phyloP scores from a whole-genome alignment of 768 basidiomycete species.

The Podaxis sp. region DNA sequence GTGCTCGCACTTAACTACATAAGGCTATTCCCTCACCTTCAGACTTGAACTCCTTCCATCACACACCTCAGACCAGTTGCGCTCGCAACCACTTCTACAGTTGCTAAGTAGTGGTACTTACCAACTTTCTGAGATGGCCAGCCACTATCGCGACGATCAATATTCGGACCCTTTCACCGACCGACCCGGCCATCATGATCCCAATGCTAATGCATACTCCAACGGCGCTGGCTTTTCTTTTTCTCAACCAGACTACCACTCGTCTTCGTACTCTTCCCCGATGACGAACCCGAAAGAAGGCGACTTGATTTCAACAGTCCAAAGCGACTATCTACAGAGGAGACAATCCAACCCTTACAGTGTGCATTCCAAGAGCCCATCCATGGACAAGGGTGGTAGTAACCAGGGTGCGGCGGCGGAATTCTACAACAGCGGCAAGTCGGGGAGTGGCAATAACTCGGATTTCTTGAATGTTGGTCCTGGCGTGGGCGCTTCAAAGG shows the following conservation, averaged over 20 bases:
- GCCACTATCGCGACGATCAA: slow-evolving; percentile 1
- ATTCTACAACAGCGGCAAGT: neutral
- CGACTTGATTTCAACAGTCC: slow-evolving; percentile 1
- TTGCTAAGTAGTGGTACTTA: neutral
- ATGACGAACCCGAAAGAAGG: neutral
- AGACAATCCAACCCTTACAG: neutral
- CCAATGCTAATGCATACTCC: neutral
- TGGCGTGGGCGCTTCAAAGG: slow-evolving; percentile 5
- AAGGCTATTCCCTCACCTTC: neutral
- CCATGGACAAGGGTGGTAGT: neutral
- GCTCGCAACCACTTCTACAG: neutral
- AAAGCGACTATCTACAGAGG: slow-evolving; percentile 1
- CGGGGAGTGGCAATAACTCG: neutral
- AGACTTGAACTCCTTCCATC: no score
- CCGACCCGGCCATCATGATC: neutral
- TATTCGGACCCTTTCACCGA: slow-evolving; percentile 13
- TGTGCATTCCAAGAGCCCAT: neutral
- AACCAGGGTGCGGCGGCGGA: slow-evolving; percentile 1
- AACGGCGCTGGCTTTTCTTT: neutral
- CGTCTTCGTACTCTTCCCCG: neutral
- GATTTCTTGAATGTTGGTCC: neutral
- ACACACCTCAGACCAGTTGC: no score
- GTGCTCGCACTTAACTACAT: neutral
- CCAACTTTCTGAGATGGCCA: neutral
- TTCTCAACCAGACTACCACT: neutral